Evolutionary conservation across 768 basidiomycete genomes (phyloP).

Genomic region (Symmetrospora coprosmae): DNA sequence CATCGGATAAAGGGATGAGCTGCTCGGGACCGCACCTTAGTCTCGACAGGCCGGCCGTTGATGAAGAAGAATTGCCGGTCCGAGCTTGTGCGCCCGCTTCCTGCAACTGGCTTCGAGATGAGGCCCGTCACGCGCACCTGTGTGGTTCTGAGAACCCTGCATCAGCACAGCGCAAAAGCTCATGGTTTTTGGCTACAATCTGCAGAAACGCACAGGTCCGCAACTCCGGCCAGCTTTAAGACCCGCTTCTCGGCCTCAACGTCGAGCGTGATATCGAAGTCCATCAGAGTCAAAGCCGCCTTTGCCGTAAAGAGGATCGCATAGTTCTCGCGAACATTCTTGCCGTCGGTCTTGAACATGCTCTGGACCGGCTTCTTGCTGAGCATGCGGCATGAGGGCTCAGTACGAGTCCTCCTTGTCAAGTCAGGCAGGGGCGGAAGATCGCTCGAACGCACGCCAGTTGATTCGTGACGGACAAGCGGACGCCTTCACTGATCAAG

Average conservation of each 20-base stretch:
- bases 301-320: conserved; percentile 74
- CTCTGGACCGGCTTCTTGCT: conserved; percentile 49
- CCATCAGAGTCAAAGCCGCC: conserved; percentile 56
- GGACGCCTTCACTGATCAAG: conserved; percentile 55
- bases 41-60: conserved; percentile 74
- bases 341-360: conserved; percentile 49
- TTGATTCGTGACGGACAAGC: conserved; percentile 60
- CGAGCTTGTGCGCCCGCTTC: conserved; percentile 57
- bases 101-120: conserved; percentile 64
- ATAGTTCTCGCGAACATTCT: conserved; percentile 51
- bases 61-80: conserved; percentile 88
- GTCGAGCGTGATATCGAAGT: conserved; percentile 55
- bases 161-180: too few species aligned
- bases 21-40: conserved; percentile 45
- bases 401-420: not conserved
- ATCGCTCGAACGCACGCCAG: not conserved
- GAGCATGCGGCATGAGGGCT: not conserved
- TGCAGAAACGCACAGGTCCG: conserved; percentile 28
- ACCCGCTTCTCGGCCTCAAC: conserved; percentile 53
- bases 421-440: not conserved
- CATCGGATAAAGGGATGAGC: not conserved
- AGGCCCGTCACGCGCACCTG: conserved; percentile 56
- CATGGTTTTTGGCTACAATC: not conserved
- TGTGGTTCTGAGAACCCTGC: conserved; percentile 22
- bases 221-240: conserved; percentile 41